Conservation (phyloP, 108 stramenopile genomes). For the Hondaea fermentalgiana region DNA sequence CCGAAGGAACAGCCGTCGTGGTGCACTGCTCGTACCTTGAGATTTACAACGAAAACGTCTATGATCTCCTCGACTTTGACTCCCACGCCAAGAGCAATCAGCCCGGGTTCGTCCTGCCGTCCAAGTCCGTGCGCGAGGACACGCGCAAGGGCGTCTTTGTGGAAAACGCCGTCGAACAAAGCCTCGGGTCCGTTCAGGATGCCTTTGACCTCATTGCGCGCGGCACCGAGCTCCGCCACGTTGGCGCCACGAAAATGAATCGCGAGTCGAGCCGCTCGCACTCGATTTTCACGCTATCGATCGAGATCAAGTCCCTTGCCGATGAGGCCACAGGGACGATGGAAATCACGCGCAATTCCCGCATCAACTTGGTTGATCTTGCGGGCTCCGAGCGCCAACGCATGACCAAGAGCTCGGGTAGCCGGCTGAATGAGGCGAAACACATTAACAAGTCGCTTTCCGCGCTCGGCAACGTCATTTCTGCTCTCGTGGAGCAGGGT, state of each 20-base stretch:
- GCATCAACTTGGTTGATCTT: conserved; percentile 68
- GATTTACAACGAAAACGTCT: conserved; percentile 39
- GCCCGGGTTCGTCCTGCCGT: neutral
- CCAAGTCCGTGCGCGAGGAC: neutral
- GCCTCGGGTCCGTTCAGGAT: conserved; percentile 60
- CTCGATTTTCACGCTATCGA: conserved; percentile 60
- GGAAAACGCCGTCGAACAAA: conserved; percentile 49
- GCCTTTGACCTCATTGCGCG: conserved; percentile 57
- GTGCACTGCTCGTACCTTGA: conserved; percentile 34
- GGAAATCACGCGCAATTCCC: conserved; percentile 35
- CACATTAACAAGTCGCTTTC: conserved; percentile 61
- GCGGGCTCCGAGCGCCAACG: conserved; percentile 72
- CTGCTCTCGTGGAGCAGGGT: conserved; percentile 50
- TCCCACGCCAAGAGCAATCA: neutral
- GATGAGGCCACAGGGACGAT: conserved; percentile 40
- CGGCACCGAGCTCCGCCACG: conserved; percentile 64
- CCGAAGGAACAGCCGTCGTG: neutral
- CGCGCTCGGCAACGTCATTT: conserved; percentile 60
- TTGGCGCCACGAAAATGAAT: conserved; percentile 65
- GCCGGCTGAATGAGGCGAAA: conserved; percentile 59
- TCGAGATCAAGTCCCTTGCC: conserved; percentile 51
- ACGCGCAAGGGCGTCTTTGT: conserved; percentile 23
- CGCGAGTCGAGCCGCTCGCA: conserved; percentile 74
- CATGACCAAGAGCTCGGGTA: conserved; percentile 47
- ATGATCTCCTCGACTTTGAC: conserved; percentile 36